Evolutionary conservation across 192 early-diverging fungal genomes (phyloP), one percentile per base, ranked within the genome.

Genomic region (Coemansia sp.): DNA sequence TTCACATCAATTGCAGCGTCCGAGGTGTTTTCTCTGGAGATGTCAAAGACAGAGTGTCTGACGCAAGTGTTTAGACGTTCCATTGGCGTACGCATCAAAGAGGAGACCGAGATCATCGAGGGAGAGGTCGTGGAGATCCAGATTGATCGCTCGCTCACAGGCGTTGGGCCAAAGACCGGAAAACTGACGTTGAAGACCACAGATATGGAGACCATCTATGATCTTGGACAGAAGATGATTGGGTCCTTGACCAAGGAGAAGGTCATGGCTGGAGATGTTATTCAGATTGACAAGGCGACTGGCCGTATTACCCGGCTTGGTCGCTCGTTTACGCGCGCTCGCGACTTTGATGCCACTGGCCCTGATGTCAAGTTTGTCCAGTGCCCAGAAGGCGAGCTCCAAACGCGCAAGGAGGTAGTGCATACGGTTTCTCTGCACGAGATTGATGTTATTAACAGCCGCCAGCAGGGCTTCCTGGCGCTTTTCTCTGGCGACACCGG

Each of bases 141-240:
- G 69, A 92, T 99, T 52, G 97, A 99, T 66, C 87, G 94, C 48
- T 93, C 93, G 23, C 89, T 92, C 35, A 95, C 95, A 7, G 94
- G 95, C 15, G 93, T 94, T 59, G 91, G 90, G 5, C 90, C 93
- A 59, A 97, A 98, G 86, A 93, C 93, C 1, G 98, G 98, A 21
- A 99, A 99, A 82, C 83, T 99, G 52, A 99, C 96, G 58, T 78
- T 98, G 36, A 99, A 99, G 86, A 99, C 98, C 30, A 99, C 96
- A 20, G 98, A 99, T 48, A 99, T 99, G 98, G 98, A 99, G 78
- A 99, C 98, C 36, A 92, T 99, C 63, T 99, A 98, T 63, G 98
- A 99, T 77, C 77, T 99, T 65, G 98, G 96, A 9, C 92, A 97
- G 67, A 99, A 99, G 82, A 98, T 99, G 96, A 98, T 99, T 75